Conservation (phyloP, 139 green algal species). For the Penium margaritaceum region DNA sequence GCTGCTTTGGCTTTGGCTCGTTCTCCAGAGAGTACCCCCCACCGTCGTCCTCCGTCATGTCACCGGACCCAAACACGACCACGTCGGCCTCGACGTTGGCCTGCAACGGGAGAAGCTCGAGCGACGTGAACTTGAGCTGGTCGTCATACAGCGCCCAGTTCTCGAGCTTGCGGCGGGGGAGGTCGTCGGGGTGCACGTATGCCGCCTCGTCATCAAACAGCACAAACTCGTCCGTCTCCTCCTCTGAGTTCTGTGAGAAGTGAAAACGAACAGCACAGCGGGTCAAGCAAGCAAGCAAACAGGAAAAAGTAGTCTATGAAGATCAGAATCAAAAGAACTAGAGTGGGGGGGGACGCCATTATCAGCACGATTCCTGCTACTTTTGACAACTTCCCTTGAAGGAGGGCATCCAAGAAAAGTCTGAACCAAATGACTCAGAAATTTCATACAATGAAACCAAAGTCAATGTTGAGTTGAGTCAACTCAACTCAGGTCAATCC, state of each 20-base stretch:
- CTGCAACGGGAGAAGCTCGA: conserved; percentile 89
- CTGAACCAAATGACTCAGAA: too few relatives aligned
- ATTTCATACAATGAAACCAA: too few relatives aligned
- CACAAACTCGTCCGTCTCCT: conserved; percentile 82
- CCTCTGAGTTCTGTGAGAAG: conserved; percentile 53
- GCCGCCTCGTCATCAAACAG: conserved; percentile 71
- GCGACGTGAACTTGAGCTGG: conserved; percentile 42
- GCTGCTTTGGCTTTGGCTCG: conserved; percentile 3
- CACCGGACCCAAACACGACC: conserved; percentile 73
- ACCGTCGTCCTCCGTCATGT: conserved; percentile 70
- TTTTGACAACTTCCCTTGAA: too few relatives aligned
- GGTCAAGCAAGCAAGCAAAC: too few relatives aligned
- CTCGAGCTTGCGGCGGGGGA: conserved; percentile 65
- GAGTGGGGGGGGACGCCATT: too few relatives aligned
- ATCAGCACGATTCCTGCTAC: too few relatives aligned
- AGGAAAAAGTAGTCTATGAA: too few relatives aligned
- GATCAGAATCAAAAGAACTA: too few relatives aligned
- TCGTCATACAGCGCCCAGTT: conserved; percentile 45
- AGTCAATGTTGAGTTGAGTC: too few relatives aligned
- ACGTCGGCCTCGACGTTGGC: conserved; percentile 70
- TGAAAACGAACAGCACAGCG: too few relatives aligned
- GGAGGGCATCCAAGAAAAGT: too few relatives aligned
- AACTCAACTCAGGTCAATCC: too few relatives aligned
- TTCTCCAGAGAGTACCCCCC: conserved; percentile 56
- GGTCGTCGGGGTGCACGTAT: conserved; percentile 59